Base-by-base conservation (phyloP, 2,329 filamentous ascomycete genomes). In the Phaeophleospora eucalypticola region DNA sequence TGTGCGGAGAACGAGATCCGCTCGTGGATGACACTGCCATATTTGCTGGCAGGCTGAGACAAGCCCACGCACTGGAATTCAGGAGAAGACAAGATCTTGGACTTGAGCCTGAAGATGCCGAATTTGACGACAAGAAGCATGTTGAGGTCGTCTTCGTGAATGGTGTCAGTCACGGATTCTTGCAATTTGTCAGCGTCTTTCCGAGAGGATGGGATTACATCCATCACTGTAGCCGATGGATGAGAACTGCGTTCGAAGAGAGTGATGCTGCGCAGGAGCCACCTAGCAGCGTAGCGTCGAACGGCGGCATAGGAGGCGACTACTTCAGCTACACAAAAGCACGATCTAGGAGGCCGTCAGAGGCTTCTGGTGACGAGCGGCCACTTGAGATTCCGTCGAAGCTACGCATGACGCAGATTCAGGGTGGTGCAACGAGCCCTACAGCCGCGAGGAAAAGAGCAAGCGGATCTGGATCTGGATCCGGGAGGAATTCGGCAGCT, bases 11-110 rank as follows among this genome's bases (percentile, higher is more conserved):
- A 70, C 84, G 91, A 21, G 93, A 98, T 64, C 93, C 93, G 0
- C 72, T 98, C 0, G 93, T 97, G 0, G 93, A 98, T 63, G 93
- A 98, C 65, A 98, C 93, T 0, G 89, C 96, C 39, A 90, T 98
- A 52, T 96, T 98, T 61, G 90, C 93, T 0, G 93, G 91, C 0
- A 76, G 91, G 0, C 68, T 98, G n/a, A 78, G 89, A 4, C 82
- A 90, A 51, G 88, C 89, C 2, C 95, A 84, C 56, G 65, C 79
- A 3, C 76, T 78, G 51, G 69, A 76, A 41, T 74, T 80, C 68
- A 67, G 69, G 2, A 76, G 79, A 37, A 72, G 76, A 3, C 73
- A 77, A 52, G 80, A 83, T 32, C 62, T 74, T 38, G 79, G 71
- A n/a, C 72, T 78, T 29, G 71, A 68, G 24, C 79, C 71, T 3